phyloP scores from a whole-genome alignment of 2,329 filamentous ascomycete species.

The Trichoderma pleuroti region DNA sequence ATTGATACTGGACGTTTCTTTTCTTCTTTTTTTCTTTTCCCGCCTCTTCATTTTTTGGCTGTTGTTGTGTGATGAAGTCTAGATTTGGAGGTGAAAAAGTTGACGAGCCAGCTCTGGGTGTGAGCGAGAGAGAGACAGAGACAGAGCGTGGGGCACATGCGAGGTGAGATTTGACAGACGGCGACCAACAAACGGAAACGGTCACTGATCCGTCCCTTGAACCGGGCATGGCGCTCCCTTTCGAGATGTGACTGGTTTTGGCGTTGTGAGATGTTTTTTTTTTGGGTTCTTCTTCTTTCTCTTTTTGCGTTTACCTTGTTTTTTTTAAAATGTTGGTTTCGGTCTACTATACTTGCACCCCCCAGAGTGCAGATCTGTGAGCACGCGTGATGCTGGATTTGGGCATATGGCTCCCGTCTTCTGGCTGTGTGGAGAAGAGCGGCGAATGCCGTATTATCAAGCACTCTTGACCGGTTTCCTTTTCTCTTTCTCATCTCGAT shows the following conservation, averaged over 20 bases:
- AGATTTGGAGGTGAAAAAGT: neutral
- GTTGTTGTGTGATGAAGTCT: neutral
- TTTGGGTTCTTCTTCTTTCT: neutral
- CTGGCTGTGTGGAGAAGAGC: neutral
- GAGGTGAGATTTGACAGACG: neutral
- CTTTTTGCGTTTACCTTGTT: neutral
- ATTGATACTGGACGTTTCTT: neutral
- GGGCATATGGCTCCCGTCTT: neutral
- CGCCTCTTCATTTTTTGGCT: neutral
- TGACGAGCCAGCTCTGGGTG: neutral
- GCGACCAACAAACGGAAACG: neutral
- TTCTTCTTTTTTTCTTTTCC: neutral
- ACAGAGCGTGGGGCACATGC: neutral
- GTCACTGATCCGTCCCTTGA: neutral
- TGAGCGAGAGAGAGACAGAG: neutral
- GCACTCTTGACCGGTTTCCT: neutral
- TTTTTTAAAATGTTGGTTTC: neutral
- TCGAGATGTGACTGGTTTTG: neutral
- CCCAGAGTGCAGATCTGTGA: neutral
- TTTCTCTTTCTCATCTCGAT: neutral
- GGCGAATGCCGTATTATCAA: neutral
- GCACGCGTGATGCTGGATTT: neutral
- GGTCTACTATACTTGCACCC: neutral
- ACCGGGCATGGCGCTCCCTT: neutral
- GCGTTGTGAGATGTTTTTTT: neutral